phyloP scores from a whole-genome alignment of 2,329 filamentous ascomycete species.

The Simplicillium aogashimaense region DNA sequence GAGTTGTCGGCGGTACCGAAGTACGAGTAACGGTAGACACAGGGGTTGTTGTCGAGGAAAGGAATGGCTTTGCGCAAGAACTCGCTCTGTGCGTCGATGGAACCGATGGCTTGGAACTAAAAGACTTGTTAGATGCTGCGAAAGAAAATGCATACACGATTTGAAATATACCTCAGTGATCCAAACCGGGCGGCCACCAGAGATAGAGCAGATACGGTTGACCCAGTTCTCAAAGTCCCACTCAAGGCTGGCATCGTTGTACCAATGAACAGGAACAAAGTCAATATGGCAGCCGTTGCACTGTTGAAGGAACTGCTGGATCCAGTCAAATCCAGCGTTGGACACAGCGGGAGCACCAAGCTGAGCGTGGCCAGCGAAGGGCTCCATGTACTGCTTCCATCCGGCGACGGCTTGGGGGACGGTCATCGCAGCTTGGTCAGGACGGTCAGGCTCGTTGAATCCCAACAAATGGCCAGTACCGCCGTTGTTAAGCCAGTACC shows the following conservation, averaged over 20 bases:
- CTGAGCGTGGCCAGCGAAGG: conserved; percentile 29
- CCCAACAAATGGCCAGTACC: conserved; percentile 11
- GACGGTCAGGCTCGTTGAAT: conserved; percentile 15
- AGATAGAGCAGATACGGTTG: conserved; percentile 23
- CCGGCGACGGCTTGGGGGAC: conserved; percentile 23
- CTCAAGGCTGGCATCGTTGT: conserved; percentile 23
- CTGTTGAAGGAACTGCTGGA: conserved; percentile 28
- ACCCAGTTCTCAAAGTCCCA: conserved; percentile 33
- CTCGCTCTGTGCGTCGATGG: conserved; percentile 20
- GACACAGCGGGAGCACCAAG: conserved; percentile 37
- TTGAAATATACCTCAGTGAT: conserved; percentile 26
- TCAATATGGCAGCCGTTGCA: conserved; percentile 33
- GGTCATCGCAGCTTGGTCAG: conserved; percentile 13
- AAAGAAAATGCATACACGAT: not conserved
- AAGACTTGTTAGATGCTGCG: not conserved
- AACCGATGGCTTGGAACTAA: conserved; percentile 20
- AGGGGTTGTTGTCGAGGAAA: conserved; percentile 28
- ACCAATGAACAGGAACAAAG: conserved; percentile 37
- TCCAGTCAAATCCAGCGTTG: conserved; percentile 32
- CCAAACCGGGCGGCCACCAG: conserved; percentile 28
- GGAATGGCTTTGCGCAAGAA: conserved; percentile 32
- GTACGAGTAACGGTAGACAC: conserved; percentile 29
- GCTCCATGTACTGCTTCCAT: conserved; percentile 32
- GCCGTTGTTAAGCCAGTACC: conserved; percentile 8
- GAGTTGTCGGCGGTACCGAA: conserved; percentile 15